Base-by-base conservation (phyloP, 2,329 filamentous ascomycete species). In the Cyphellophora europaea region DNA sequence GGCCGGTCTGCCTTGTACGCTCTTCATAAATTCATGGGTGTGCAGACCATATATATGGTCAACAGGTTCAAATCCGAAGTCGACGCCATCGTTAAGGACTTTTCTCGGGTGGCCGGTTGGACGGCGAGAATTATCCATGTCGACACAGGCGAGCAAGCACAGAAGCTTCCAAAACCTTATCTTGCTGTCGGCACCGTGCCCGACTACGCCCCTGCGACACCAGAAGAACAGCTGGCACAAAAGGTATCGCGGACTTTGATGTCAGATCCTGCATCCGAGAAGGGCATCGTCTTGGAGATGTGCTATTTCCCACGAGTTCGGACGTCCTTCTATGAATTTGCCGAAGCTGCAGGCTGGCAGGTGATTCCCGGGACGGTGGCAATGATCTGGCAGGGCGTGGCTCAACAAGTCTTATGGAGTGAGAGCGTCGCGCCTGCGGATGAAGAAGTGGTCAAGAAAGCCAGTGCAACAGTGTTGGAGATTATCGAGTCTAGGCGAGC, bases 171-270 rank as follows among this genome's bases (percentile, higher is more conserved):
- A 13, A 38, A 41, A 2, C 56, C 55, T 0, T 53, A 49, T 33
- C 62, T 62, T 38, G 46, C 62, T 5, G 57, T 63, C 5, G 55
- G 57, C 8, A 60, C 56, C 0, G 58, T 62, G 6, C 59, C 59
- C 0, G 59, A 63, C 30, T 49, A 58, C 4, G 54, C 56, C 19
- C 58, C 58, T 2, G 36, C 42, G 18, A 55, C 49, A 0, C 27
- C 43, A 0, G 35, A 44, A 6, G 60, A 63, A 56, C 1, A n/a
- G n/a, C n/a, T n/a, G n/a, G n/a, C n/a, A n/a, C n/a, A n/a, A 51
- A 45, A 35, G 2, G 48, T 54, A 5, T 27, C 61, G 5, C 43
- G 49, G 5, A 35, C 44, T 11, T 54, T 60, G 13, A 64, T 40
- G 36, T 66, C 30, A 45, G 21, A n/a, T 8, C 8, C 21, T 25